Evolutionary conservation across 140 eudicot genomes (phyloP), one percentile per base, ranked within the genome.

Genomic region (Senecio squalidus): DNA sequence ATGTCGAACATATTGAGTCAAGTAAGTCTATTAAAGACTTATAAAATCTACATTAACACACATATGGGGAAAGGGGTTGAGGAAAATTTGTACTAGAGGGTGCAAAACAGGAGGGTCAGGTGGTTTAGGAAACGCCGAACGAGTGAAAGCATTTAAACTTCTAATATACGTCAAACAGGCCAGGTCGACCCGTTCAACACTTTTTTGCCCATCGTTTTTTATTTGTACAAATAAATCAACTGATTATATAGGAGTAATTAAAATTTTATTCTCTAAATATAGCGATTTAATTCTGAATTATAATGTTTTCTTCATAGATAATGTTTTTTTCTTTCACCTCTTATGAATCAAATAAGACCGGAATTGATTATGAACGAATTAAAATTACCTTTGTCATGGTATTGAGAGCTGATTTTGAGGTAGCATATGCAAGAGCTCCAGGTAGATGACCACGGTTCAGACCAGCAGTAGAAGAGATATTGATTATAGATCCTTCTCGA

Each of bases 401-500:
- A 71, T 86, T 78, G 21, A 83, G 51, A 27, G 75, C 86, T 6
- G 84, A 56, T 72, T 86, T 90, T 11, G 95, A 83, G 60, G 84
- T 18, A 67, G 76, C 57, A 55, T 90, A 90, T 22, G 82, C 93
- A 60, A 72, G 81, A 60, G 64, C 44, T 11, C 94, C 87, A 28
- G 82, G 90, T 21, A 80, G 56, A n/a, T 82, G 85, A 22, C 89
- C 94, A 5, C 94, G 82, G 13, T 79, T 60, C 34, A 83, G 82
- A 30, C 90, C 97, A 33, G 90, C 78, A 59, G 75, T 80, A 2
- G 95, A 86, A 15, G 94, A 78, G 43, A 90, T 72, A 16, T 83
- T 90, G 47, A 90, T 74, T 13, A 90, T 74, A 5, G 97, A 83
- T 27, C 95, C 97, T 6, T 85, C 85, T 22, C 38, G 66, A 26